Conservation (phyloP, 179 eudicot species). For the Silene coronaria region DNA sequence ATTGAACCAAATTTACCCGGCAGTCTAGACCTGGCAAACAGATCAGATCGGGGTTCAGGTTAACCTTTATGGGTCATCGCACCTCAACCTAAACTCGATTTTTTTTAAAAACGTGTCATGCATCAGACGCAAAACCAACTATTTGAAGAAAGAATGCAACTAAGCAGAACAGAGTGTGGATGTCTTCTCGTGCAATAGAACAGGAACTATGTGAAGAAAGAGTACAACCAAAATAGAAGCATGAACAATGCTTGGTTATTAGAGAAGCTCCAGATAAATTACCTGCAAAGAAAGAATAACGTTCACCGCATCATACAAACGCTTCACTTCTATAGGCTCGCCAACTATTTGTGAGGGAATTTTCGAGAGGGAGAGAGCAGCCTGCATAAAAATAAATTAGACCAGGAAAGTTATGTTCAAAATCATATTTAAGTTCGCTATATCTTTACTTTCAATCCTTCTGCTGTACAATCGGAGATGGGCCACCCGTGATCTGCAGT, state of each 20-base stretch:
- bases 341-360: slow-evolving; percentile 70
- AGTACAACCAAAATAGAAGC: neutral
- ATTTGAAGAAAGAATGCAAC: too few relatives aligned
- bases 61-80: too few relatives aligned
- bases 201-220: neutral
- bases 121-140: too few relatives aligned
- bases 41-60: too few relatives aligned
- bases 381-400: slow-evolving; percentile 41
- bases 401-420: slow-evolving; percentile 4
- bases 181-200: neutral
- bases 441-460: slow-evolving; percentile 43
- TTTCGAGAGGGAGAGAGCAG: slow-evolving; percentile 61
- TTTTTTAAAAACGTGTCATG: too few relatives aligned
- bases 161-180: neutral
- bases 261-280: slow-evolving; percentile 15
- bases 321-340: slow-evolving; percentile 59
- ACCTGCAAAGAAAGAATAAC: slow-evolving; percentile 91
- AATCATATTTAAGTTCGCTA: neutral
- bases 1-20: neutral
- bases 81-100: too few relatives aligned
- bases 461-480: slow-evolving; percentile 49
- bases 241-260: neutral
- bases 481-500: slow-evolving; percentile 55
- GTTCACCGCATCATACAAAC: slow-evolving; percentile 75
- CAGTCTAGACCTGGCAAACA: neutral